Evolutionary conservation across 768 basidiomycete species (phyloP).

Genomic region (Fibroporia radiculosa): DNA sequence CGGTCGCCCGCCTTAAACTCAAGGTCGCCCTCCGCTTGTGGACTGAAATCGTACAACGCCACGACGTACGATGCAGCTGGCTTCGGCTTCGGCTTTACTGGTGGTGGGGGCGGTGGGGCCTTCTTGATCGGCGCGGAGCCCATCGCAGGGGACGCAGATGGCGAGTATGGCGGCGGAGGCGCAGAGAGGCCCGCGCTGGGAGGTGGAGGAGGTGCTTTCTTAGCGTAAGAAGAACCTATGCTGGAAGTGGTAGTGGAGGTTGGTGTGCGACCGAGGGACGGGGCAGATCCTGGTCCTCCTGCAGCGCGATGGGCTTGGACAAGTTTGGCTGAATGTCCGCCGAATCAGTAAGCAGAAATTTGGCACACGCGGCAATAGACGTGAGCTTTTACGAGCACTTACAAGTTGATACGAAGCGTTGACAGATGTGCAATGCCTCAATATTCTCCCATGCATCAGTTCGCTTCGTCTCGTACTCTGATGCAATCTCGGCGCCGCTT

Average conservation of each 20-base stretch:
- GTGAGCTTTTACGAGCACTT: conserved; percentile 25
- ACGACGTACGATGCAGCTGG: conserved; percentile 70
- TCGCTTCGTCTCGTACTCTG: conserved; percentile 73
- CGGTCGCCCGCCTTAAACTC: conserved; percentile 84
- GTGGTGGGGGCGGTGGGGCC: conserved; percentile 88
- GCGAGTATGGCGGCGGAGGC: conserved; percentile 33
- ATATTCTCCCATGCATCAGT: conserved; percentile 75
- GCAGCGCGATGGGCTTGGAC: conserved; percentile 47
- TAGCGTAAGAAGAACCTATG: conserved; percentile 29
- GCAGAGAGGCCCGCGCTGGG: conserved; percentile 20
- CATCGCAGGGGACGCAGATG: conserved; percentile 18
- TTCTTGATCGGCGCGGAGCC: conserved; percentile 50
- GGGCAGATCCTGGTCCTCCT: conserved; percentile 6
- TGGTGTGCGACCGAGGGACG: conserved; percentile 15
- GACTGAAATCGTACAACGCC: conserved; percentile 90
- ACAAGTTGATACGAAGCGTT: conserved; percentile 84
- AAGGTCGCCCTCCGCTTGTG: conserved; percentile 92
- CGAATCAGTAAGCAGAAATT: background rate
- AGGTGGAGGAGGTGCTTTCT: conserved; percentile 32
- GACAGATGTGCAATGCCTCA: conserved; percentile 74
- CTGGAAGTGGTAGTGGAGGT: conserved; percentile 26
- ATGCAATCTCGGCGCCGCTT: conserved; percentile 60
- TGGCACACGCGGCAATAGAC: background rate
- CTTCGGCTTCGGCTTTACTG: conserved; percentile 84
- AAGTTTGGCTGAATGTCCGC: conserved; percentile 44